These are phyloP conservation scores for Aspergillus sparsus DNA, from an alignment of 495 filamentous ascomycete genomes.

Conservation along the genomic window DNA sequence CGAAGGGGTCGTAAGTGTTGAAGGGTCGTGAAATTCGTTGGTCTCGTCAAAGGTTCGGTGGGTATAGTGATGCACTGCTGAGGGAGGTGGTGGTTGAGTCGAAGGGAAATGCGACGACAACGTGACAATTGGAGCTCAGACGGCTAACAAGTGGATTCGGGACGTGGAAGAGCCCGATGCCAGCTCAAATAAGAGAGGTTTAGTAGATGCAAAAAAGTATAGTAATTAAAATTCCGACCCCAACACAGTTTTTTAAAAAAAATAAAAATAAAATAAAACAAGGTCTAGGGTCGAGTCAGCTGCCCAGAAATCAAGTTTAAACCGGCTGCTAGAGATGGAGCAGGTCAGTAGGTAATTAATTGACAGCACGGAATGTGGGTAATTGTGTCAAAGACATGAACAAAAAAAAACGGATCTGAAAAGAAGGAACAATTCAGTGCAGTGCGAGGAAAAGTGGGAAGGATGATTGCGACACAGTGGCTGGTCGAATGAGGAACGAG, in stretches of 20 bases:
- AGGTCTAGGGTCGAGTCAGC: conserved; percentile 10
- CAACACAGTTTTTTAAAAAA: conserved; percentile 1
- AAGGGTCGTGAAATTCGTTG: conserved; percentile 60
- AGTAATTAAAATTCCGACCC: conserved; percentile 10
- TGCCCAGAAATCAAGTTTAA: conserved; percentile 14
- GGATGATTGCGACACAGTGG: conserved; percentile 20
- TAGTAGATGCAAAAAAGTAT: not conserved
- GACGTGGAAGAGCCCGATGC: not conserved
- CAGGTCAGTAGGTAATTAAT: conserved; percentile 16
- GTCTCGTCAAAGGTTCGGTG: conserved; percentile 54
- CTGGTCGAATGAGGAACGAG: conserved; percentile 31
- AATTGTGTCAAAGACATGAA: conserved; percentile 19
- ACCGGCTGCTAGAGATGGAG: conserved; percentile 13
- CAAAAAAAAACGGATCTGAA: conserved; percentile 14
- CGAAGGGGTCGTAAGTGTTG: conserved; percentile 51
- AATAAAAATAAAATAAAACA: not conserved
- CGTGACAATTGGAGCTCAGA: conserved; percentile 29
- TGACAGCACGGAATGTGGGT: conserved; percentile 33
- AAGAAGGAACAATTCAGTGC: conserved; percentile 20
- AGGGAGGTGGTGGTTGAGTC: conserved; percentile 24
- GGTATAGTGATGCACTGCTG: conserved; percentile 47
- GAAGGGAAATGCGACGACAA: conserved; percentile 35
- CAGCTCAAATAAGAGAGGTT: too few species aligned
- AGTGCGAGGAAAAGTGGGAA: conserved; percentile 17
- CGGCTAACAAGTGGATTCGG: not conserved